Conservation (phyloP, 805 yeast species). For the Maudiozyma turicensis region DNA sequence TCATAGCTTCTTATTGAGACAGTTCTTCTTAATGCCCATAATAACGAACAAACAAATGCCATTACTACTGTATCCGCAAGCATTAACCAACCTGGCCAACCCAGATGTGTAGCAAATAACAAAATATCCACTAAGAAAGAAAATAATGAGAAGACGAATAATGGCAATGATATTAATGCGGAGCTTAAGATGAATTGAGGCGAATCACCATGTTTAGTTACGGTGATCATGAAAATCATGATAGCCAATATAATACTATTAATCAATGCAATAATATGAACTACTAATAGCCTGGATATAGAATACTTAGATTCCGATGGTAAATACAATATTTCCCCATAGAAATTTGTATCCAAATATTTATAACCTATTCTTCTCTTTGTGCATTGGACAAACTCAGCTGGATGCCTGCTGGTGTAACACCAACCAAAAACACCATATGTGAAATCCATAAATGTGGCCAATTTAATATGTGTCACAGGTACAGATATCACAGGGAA, state of each 20-base stretch:
- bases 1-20: constrained; percentile 30
- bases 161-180: constrained; percentile 51
- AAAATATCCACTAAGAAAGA: constrained; percentile 77
- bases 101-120: constrained; percentile 62
- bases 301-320: constrained; percentile 53
- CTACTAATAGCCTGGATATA: constrained; percentile 51
- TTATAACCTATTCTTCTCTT: constrained; percentile 15
- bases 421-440: constrained; percentile 73
- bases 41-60: constrained; percentile 51
- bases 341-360: constrained; percentile 20
- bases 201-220: constrained; percentile 28
- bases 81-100: constrained; percentile 82
- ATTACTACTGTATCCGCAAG: constrained; percentile 57
- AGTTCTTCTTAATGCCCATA: constrained; percentile 66
- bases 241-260: constrained; percentile 40
- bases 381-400: constrained; percentile 9
- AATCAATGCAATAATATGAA: constrained; percentile 57
- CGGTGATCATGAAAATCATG: constrained; percentile 33
- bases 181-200: constrained; percentile 40
- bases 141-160: constrained; percentile 59
- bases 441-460: constrained; percentile 38
- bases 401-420: constrained; percentile 9
- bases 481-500: constrained; percentile 56
- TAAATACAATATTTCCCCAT: constrained; percentile 34
- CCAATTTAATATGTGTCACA: constrained; percentile 40